phyloP scores from a whole-genome alignment of 441 rosid genomes.

The Adansonia rubrostipa region DNA sequence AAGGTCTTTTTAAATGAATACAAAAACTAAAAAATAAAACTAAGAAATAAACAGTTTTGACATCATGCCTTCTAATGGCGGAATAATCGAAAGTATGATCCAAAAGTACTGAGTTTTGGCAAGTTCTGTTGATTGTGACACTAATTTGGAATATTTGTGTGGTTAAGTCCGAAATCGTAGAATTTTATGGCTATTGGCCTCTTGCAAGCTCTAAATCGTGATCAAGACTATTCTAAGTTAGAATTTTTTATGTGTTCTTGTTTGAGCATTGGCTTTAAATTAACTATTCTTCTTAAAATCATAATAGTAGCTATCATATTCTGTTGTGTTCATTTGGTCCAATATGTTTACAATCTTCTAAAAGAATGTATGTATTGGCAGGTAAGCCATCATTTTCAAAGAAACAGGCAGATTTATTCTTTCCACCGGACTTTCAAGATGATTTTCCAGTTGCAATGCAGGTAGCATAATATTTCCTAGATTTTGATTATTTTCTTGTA shows the following conservation, averaged over 20 bases:
- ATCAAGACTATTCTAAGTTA: not conserved
- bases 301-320: not conserved
- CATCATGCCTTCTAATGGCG: not conserved
- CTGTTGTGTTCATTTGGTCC: not conserved
- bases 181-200: not conserved
- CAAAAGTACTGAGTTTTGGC: constrained; percentile 8
- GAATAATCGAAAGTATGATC: not conserved
- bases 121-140: not conserved
- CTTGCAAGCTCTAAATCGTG: constrained; percentile 2
- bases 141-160: not conserved
- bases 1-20: not conserved
- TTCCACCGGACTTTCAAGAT: constrained; percentile 99
- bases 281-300: not conserved
- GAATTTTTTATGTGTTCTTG: not conserved
- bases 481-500: constrained; percentile 23
- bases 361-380: constrained; percentile 38
- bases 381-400: constrained; percentile 94
- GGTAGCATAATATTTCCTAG: constrained; percentile 48
- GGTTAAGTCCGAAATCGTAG: not conserved
- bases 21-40: not conserved
- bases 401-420: constrained; percentile 98
- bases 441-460: constrained; percentile 99
- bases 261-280: not conserved
- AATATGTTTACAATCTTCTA: not conserved
- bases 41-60: not conserved